Conservation (phyloP, 106 monocot species). For the Platanthera zijinensis region DNA sequence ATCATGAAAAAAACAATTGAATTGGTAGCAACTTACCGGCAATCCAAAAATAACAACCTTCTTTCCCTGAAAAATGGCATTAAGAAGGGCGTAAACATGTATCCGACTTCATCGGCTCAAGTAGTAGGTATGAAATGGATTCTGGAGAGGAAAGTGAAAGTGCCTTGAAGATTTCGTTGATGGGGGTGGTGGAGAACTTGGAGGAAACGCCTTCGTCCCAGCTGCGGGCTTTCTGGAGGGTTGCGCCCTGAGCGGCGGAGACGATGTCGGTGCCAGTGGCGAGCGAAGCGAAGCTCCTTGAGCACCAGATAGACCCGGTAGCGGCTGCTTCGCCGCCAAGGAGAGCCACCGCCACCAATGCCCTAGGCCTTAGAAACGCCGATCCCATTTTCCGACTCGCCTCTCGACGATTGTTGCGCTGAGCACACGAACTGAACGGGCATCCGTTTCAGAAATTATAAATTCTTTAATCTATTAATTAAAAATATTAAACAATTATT, state of each 20-base stretch:
- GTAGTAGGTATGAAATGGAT: neutral
- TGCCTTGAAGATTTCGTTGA: conserved; percentile 82
- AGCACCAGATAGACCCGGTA: neutral
- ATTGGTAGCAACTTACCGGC: conserved; percentile 43
- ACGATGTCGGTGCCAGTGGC: conserved; percentile 59
- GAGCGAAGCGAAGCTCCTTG: conserved; percentile 35
- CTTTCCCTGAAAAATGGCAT: conserved; percentile 54
- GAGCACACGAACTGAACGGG: too few relatives aligned
- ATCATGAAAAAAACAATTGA: neutral
- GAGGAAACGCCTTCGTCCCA: conserved; percentile 98
- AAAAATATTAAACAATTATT: too few relatives aligned
- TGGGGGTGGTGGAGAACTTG: conserved; percentile 85
- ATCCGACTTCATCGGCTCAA: neutral
- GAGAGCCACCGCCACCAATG: neutral
- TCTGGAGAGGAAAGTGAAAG: neutral
- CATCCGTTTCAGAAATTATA: too few relatives aligned
- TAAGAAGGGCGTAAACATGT: neutral
- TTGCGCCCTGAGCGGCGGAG: conserved; percentile 43
- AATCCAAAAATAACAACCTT: conserved; percentile 94
- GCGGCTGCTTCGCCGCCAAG: conserved; percentile 7
- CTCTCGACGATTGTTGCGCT: neutral
- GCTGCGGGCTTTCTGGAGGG: conserved; percentile 85
- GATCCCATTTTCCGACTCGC: conserved; percentile 26
- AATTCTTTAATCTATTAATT: too few relatives aligned
- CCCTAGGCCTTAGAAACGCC: conserved; percentile 24